Evolutionary conservation across 805 yeast species (phyloP).

Genomic region (Candida boleticola): DNA sequence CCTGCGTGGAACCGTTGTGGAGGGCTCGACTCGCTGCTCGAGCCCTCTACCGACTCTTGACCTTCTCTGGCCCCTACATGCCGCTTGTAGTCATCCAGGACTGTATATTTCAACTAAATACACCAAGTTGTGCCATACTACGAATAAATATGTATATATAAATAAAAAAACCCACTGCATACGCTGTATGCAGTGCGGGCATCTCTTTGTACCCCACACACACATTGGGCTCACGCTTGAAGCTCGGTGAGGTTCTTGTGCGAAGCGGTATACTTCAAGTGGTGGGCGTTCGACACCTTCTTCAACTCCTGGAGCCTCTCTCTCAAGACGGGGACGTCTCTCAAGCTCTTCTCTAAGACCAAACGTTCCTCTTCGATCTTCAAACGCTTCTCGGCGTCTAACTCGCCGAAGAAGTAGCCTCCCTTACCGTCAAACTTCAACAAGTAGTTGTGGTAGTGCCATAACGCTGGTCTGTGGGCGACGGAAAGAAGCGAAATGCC

Average conservation of each 20-base stretch:
- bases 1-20: too few species aligned
- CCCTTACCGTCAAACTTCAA: constrained; percentile 87
- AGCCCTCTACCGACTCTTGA: too few species aligned
- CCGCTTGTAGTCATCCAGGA: too few species aligned
- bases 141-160: too few species aligned
- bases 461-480: constrained; percentile 86
- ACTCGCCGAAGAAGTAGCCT: constrained; percentile 54
- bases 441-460: constrained; percentile 86
- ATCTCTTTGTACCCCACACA: too few species aligned
- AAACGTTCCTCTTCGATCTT: constrained; percentile 76
- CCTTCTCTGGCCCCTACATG: too few species aligned
- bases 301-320: constrained; percentile 66
- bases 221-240: too few species aligned
- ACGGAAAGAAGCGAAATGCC: constrained; percentile 85
- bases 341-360: constrained; percentile 62
- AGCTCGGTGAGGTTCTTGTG: constrained; percentile 1
- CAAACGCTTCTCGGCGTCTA: constrained; percentile 73
- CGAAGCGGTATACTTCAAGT: constrained; percentile 22
- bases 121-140: too few species aligned
- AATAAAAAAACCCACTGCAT: too few species aligned
- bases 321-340: constrained; percentile 66
- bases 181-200: too few species aligned
- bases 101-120: too few species aligned
- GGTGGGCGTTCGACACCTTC: constrained; percentile 48
- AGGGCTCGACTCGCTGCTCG: too few species aligned